Evolutionary conservation across 164 flowering plant species (phyloP).

Genomic region (Annona cherimola): DNA sequence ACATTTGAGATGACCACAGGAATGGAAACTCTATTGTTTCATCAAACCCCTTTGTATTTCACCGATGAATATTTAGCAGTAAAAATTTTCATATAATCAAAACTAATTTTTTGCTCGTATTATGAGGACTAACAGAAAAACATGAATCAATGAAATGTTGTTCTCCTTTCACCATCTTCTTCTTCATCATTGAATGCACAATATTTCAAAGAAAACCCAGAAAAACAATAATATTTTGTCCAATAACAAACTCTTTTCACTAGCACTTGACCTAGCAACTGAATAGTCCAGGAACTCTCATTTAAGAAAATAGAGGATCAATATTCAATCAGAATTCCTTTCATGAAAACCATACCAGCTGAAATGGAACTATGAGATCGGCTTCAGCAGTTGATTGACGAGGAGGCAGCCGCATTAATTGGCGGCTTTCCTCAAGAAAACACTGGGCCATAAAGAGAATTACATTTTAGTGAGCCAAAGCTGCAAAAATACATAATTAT

Average conservation of each 20-base stretch:
- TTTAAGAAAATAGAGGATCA: background rate
- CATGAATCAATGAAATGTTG: too few species aligned
- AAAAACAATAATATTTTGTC: background rate
- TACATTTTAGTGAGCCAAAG: background rate
- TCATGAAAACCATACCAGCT: constrained; percentile 46
- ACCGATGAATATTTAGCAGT: too few species aligned
- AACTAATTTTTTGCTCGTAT: too few species aligned
- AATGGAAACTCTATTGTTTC: too few species aligned
- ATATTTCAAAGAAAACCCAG: background rate
- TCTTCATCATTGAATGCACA: background rate
- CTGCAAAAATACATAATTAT: background rate
- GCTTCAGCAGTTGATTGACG: constrained; percentile 98
- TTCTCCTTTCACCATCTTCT: too few species aligned
- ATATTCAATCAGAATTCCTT: background rate
- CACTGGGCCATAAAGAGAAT: constrained; percentile 46
- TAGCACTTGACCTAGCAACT: background rate
- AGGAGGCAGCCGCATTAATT: constrained; percentile 90
- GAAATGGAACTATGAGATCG: constrained; percentile 96
- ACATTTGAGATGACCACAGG: too few species aligned
- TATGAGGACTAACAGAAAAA: too few species aligned
- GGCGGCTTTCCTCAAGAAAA: constrained; percentile 97
- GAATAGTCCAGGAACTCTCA: background rate
- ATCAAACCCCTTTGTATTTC: too few species aligned
- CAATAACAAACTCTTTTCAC: background rate
- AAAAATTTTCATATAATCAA: too few species aligned